phyloP scores from a whole-genome alignment of 768 basidiomycete genomes.

The Macrolepiota dolichaula region DNA sequence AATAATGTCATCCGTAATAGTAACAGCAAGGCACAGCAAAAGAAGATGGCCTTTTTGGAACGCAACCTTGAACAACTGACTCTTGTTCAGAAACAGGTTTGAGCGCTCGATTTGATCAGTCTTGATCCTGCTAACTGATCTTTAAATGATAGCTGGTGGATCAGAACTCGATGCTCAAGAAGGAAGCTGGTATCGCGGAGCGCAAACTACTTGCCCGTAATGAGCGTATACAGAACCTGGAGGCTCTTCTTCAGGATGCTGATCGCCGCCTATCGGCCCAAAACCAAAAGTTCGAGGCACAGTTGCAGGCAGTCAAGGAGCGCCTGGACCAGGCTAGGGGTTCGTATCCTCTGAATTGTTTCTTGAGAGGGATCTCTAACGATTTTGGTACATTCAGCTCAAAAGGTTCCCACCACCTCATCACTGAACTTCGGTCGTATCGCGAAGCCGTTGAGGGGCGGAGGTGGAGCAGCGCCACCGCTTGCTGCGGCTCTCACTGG shows the following conservation, averaged over 20 bases:
- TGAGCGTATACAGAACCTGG: slow-evolving; percentile 96
- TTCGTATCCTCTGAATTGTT: slow-evolving; percentile 31
- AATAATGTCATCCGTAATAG: slow-evolving; percentile 98
- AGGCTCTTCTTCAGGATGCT: slow-evolving; percentile 88
- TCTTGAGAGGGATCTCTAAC: background rate
- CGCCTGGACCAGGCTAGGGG: slow-evolving; percentile 91
- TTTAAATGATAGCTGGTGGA: slow-evolving; percentile 76
- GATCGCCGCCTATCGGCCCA: slow-evolving; percentile 89
- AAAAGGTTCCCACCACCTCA: slow-evolving; percentile 70
- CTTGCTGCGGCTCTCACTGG: slow-evolving; percentile 37
- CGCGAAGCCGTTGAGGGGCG: slow-evolving; percentile 94
- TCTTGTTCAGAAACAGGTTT: slow-evolving; percentile 93
- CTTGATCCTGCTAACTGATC: slow-evolving; percentile 13
- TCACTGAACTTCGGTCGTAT: slow-evolving; percentile 89
- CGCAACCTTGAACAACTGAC: slow-evolving; percentile 95
- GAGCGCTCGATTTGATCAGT: slow-evolving; percentile 16
- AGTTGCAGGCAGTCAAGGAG: slow-evolving; percentile 89
- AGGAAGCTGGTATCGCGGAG: slow-evolving; percentile 95
- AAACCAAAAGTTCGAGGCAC: slow-evolving; percentile 94
- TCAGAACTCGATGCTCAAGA: slow-evolving; percentile 96
- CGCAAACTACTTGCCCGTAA: slow-evolving; percentile 94
- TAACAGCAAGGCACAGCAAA: slow-evolving; percentile 97
- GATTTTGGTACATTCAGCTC: slow-evolving; percentile 41
- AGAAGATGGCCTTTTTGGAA: slow-evolving; percentile 99
- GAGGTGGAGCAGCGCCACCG: slow-evolving; percentile 61